These are phyloP conservation scores for Xenosphaeropsis pyriputrescens DNA, from an alignment of 2,329 filamentous ascomycete genomes.

Conservation along the genomic window DNA sequence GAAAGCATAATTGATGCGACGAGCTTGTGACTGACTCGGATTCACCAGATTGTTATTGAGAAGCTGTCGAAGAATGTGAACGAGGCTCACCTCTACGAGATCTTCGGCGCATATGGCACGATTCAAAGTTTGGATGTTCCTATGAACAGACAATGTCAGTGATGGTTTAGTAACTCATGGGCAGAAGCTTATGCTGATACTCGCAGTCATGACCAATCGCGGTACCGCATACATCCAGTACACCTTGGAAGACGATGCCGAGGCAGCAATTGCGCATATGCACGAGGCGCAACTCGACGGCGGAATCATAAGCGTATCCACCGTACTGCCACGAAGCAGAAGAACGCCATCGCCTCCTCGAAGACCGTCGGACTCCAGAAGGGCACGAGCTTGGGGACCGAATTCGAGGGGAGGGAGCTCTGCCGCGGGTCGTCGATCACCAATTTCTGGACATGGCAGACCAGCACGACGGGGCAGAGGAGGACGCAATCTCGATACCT, in stretches of 20 bases:
- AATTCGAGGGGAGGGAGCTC: neutral
- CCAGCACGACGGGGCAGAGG: slow-evolving; percentile 11
- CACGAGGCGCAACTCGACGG: slow-evolving; percentile 66
- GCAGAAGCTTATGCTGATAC: slow-evolving; percentile 9
- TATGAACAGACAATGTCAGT: slow-evolving; percentile 70
- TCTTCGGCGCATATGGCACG: slow-evolving; percentile 76
- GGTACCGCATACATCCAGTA: slow-evolving; percentile 91
- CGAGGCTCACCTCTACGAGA: slow-evolving; percentile 75
- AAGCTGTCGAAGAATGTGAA: slow-evolving; percentile 92
- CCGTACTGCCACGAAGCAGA: slow-evolving; percentile 29
- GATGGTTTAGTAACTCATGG: neutral
- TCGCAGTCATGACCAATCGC: slow-evolving; percentile 68
- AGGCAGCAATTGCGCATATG: slow-evolving; percentile 88
- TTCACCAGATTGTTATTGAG: slow-evolving; percentile 74
- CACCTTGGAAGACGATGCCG: slow-evolving; percentile 60
- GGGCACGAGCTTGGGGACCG: neutral
- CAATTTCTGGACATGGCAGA: slow-evolving; percentile 11
- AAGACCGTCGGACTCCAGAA: slow-evolving; percentile 26
- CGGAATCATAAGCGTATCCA: slow-evolving; percentile 19
- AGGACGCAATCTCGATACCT: slow-evolving; percentile 16
- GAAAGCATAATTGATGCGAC: slow-evolving; percentile 1
- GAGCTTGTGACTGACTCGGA: slow-evolving; percentile 5
- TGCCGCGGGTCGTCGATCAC: slow-evolving; percentile 10
- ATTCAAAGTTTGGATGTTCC: slow-evolving; percentile 84
- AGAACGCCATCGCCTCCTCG: slow-evolving; percentile 69